Evolutionary conservation across 768 basidiomycete genomes (phyloP).

Genomic region (Lyophyllum decastes): DNA sequence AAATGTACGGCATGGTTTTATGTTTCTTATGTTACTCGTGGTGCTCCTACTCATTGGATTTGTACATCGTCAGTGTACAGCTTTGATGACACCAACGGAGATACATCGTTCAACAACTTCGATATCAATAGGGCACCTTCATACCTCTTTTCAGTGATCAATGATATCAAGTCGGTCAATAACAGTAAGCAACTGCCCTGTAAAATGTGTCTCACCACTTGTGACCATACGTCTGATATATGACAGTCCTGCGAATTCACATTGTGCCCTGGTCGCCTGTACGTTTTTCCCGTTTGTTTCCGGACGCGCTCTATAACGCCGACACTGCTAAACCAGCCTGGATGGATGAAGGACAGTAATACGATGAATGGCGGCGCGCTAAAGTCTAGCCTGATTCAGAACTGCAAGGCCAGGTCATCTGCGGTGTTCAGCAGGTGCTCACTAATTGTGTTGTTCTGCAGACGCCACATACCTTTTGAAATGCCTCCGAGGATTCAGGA

Average conservation of each 20-base stretch:
- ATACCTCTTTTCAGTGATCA: constrained; percentile 60
- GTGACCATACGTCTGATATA: neutral
- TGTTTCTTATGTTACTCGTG: neutral
- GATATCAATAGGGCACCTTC: constrained; percentile 57
- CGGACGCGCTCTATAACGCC: neutral
- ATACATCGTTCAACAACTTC: constrained; percentile 57
- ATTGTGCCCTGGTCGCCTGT: constrained; percentile 75
- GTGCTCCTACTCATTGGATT: neutral
- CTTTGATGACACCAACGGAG: constrained; percentile 59
- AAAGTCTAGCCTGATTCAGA: constrained; percentile 39
- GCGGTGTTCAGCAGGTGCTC: neutral
- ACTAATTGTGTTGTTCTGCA: constrained; percentile 36
- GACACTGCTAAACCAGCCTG: constrained; percentile 51
- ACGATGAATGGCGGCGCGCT: constrained; percentile 68
- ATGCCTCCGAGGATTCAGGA: constrained; percentile 63
- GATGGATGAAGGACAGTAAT: constrained; percentile 71
- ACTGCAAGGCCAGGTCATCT: constrained; percentile 37
- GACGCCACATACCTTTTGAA: constrained; percentile 67
- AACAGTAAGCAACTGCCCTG: constrained; percentile 27
- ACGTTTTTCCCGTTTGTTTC: neutral
- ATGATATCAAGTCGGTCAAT: constrained; percentile 62
- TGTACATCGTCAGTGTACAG: constrained; percentile 51
- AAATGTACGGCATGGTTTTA: constrained; percentile 33
- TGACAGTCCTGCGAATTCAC: constrained; percentile 46
- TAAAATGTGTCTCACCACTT: neutral